phyloP scores from a whole-genome alignment of 1,139 yeast species.

The Ashbya aceris region DNA sequence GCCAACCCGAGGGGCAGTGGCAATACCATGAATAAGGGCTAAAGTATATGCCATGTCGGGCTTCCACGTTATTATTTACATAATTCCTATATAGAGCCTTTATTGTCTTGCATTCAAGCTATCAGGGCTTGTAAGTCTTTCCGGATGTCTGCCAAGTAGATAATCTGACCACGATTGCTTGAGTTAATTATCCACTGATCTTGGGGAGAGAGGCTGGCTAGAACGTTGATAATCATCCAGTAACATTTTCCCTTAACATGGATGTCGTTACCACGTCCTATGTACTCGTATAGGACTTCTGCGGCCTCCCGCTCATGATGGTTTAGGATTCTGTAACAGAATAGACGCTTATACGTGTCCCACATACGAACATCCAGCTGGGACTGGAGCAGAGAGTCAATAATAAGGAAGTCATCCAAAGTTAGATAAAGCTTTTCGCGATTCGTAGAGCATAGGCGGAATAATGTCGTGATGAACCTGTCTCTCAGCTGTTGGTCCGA shows the following conservation, averaged over 20 bases:
- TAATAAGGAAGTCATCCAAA: slow-evolving; percentile 36
- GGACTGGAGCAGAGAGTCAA: slow-evolving; percentile 34
- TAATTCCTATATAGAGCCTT: not conserved
- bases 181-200: slow-evolving; percentile 48
- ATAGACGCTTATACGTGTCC: slow-evolving; percentile 20
- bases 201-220: slow-evolving; percentile 31
- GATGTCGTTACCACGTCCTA: slow-evolving; percentile 9
- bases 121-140: not conserved
- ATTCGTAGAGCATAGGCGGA: slow-evolving; percentile 14
- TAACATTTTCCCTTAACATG: slow-evolving; percentile 17
- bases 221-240: slow-evolving; percentile 21
- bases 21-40: slow-evolving; percentile 78
- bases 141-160: slow-evolving; percentile 26
- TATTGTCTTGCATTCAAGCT: not conserved
- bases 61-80: not conserved
- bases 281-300: slow-evolving; percentile 22
- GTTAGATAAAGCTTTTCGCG: slow-evolving; percentile 14
- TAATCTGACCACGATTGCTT: slow-evolving; percentile 14
- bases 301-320: slow-evolving; percentile 27
- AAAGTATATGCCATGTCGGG: slow-evolving; percentile 5
- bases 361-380: slow-evolving; percentile 16
- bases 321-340: slow-evolving; percentile 24
- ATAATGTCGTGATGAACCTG: slow-evolving; percentile 20
- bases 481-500: slow-evolving; percentile 14
- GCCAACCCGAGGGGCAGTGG: slow-evolving; percentile 83